phyloP scores from a whole-genome alignment of 2,329 filamentous ascomycete genomes.

The Ceratocystis cacaofunesta region DNA sequence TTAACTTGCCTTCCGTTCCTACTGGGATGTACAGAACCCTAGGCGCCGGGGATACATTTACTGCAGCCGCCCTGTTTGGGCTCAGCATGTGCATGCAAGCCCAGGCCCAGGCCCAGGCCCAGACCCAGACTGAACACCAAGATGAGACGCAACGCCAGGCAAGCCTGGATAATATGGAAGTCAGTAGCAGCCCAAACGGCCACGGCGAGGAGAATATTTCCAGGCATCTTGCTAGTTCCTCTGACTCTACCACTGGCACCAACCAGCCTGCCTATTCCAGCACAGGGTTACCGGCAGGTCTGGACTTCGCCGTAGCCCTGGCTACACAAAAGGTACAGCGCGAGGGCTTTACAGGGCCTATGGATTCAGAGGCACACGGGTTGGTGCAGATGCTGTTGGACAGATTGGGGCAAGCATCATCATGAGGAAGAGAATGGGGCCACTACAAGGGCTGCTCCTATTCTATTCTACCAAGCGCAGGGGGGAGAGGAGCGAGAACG shows the following conservation, averaged over 20 bases:
- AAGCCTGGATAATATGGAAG: background rate
- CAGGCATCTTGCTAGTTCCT: background rate
- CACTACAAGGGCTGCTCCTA: too few species aligned
- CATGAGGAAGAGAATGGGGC: background rate
- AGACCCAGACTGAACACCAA: background rate
- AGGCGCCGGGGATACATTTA: constrained; percentile 63
- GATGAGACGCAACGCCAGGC: too few species aligned
- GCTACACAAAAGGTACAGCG: constrained; percentile 53
- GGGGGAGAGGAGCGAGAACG: background rate
- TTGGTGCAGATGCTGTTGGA: background rate
- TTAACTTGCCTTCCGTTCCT: constrained; percentile 6
- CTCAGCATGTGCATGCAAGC: constrained; percentile 27
- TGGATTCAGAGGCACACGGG: constrained; percentile 17
- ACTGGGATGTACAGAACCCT: constrained; percentile 38
- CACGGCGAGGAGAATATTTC: background rate
- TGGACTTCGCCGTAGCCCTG: constrained; percentile 49
- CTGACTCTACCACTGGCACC: background rate
- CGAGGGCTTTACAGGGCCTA: constrained; percentile 48
- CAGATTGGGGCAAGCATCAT: background rate
- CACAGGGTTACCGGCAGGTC: constrained; percentile 23
- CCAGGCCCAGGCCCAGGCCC: constrained; percentile 24
- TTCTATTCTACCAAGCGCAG: background rate
- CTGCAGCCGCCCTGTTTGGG: constrained; percentile 53
- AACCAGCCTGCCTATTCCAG: background rate
- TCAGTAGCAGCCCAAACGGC: background rate